Conservation (phyloP, 495 filamentous ascomycete species). For the Neurospora pannonica region DNA sequence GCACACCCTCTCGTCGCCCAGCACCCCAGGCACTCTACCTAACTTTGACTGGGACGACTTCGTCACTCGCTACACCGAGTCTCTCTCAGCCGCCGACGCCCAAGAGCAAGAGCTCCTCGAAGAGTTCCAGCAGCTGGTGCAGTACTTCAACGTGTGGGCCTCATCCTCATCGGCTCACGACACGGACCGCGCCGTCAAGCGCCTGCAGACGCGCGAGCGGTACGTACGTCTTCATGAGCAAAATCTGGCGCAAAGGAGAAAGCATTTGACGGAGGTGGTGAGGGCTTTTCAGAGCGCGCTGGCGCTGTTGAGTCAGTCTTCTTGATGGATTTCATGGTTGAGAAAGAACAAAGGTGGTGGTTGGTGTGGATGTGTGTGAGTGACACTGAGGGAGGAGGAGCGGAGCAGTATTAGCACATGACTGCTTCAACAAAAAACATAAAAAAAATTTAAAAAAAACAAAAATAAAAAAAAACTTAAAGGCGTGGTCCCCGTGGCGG, state of each 20-base stretch:
- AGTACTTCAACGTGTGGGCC: slow-evolving; percentile 68
- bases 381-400: too few species aligned
- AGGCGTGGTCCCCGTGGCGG: background rate
- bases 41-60: slow-evolving; percentile 61
- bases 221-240: slow-evolving; percentile 64
- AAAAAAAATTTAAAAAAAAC: background rate
- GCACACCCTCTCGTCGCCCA: slow-evolving; percentile 17
- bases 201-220: slow-evolving; percentile 65
- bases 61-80: slow-evolving; percentile 49
- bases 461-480: background rate
- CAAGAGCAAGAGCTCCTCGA: slow-evolving; percentile 52
- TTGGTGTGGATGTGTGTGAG: too few species aligned
- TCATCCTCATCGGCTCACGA: slow-evolving; percentile 56
- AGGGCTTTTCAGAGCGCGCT: slow-evolving; percentile 73
- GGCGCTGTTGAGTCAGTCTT: slow-evolving; percentile 46
- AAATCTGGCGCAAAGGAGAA: slow-evolving; percentile 57
- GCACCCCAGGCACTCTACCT: slow-evolving; percentile 35
- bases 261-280: slow-evolving; percentile 68
- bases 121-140: slow-evolving; percentile 52
- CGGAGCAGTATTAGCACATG: background rate
- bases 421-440: background rate
- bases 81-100: slow-evolving; percentile 48
- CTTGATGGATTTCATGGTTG: background rate
- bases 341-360: background rate
- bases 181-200: slow-evolving; percentile 60